Evolutionary conservation across 1,284 basidiomycete genomes (phyloP).

Genomic region (Ustilago bromivora): DNA sequence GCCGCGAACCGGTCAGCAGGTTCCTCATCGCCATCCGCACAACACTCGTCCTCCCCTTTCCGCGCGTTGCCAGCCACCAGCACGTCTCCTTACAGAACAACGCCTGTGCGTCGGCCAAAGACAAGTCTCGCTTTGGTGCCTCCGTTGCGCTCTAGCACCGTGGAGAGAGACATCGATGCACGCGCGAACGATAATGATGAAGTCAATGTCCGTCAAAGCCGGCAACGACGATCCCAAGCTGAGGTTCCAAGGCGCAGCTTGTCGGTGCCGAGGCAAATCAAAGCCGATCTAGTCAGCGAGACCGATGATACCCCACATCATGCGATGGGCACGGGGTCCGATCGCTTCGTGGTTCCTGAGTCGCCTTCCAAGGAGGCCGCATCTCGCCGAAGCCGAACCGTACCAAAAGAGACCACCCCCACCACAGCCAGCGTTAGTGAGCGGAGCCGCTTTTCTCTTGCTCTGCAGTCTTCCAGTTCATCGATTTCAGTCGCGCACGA

Average conservation of each 20-base stretch:
- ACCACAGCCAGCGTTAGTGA: slow-evolving; percentile 26
- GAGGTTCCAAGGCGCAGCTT: not conserved
- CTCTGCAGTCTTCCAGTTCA: slow-evolving; percentile 27
- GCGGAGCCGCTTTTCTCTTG: slow-evolving; percentile 29
- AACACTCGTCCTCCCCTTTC: slow-evolving; percentile 22
- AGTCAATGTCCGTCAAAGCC: slow-evolving; percentile 12
- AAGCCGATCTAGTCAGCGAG: not conserved
- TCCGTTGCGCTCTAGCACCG: not conserved
- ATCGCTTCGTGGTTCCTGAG: not conserved
- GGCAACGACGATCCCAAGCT: not conserved
- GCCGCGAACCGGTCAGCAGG: slow-evolving; percentile 25
- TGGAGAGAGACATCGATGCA: no score
- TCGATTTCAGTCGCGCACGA: slow-evolving; percentile 14
- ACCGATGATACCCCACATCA: not conserved
- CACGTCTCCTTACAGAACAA: not conserved
- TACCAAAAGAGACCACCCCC: slow-evolving; percentile 1
- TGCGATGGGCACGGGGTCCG: not conserved
- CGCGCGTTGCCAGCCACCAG: not conserved
- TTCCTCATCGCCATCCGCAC: slow-evolving; percentile 24
- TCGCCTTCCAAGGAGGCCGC: slow-evolving; percentile 24
- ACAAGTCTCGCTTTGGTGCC: slow-evolving; percentile 21
- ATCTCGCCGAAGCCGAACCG: slow-evolving; percentile 1
- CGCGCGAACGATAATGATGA: not conserved
- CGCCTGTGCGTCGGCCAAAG: slow-evolving; percentile 17
- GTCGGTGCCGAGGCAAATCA: slow-evolving; percentile 7